phyloP scores from a whole-genome alignment of 1,139 yeast genomes.

The Arxiozyma slooffiae region DNA sequence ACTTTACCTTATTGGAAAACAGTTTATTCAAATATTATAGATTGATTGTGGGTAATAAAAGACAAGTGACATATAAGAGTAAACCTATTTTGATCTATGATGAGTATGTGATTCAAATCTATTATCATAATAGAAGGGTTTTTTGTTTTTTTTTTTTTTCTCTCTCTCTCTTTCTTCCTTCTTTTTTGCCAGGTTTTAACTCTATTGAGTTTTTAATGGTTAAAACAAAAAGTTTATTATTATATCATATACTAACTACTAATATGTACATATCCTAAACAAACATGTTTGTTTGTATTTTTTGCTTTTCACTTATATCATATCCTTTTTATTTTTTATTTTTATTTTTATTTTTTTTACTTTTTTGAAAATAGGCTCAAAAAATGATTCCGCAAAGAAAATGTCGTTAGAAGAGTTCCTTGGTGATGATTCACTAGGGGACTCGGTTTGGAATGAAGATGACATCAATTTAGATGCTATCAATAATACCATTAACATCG shows the following conservation, averaged over 20 bases:
- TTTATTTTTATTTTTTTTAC: background rate
- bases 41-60: background rate
- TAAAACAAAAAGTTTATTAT: no score
- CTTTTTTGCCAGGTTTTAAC: no score
- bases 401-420: conserved; percentile 31
- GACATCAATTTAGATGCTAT: conserved; percentile 25
- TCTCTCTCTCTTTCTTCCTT: no score
- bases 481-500: conserved; percentile 23
- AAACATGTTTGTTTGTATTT: no score
- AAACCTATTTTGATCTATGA: background rate
- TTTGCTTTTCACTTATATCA: no score
- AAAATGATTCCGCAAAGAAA: conserved; percentile 25
- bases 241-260: background rate
- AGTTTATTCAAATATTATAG: background rate
- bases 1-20: no score
- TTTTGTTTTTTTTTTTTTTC: no score
- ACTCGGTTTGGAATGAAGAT: conserved; percentile 29
- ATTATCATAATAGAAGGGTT: background rate
- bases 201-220: no score
- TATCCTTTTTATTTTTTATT: background rate
- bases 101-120: background rate
- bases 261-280: no score
- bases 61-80: background rate
- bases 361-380: conserved; percentile 3
- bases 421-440: conserved; percentile 28